These are phyloP conservation scores for Lathyrus sativus DNA, from an alignment of 306 rosid genomes.

Conservation along the genomic window DNA sequence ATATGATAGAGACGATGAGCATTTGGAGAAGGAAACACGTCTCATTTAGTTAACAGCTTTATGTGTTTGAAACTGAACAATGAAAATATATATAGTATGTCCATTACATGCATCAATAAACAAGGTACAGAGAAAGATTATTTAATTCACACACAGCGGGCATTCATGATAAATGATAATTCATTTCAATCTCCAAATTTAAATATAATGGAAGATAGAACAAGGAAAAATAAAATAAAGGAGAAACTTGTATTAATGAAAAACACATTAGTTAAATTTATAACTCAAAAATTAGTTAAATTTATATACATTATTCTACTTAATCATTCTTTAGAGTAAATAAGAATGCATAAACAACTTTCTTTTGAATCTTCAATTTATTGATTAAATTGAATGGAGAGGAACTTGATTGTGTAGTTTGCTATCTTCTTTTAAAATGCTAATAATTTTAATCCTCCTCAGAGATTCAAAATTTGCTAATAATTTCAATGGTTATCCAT, in stretches of 20 bases:
- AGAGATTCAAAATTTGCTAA: not conserved
- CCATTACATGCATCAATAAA: conserved; percentile 1
- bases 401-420: no score
- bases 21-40: conserved; percentile 5
- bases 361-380: no score
- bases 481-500: conserved; percentile 40
- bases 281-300: no score
- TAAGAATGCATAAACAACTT: no score
- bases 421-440: no score
- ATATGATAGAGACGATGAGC: not conserved
- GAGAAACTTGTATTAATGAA: conserved; percentile 14
- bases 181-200: no score
- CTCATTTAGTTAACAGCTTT: not conserved
- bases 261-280: no score
- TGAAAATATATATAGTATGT: not conserved
- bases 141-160: not conserved
- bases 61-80: not conserved
- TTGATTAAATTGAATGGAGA: no score
- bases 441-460: not conserved
- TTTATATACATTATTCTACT: no score
- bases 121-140: not conserved
- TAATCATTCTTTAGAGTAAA: no score
- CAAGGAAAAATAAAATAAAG: not conserved
- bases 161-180: not conserved
- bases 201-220: not conserved